These are phyloP conservation scores for Colletotrichum sp. DNA, from an alignment of 2,329 filamentous ascomycete genomes.

Conservation along the genomic window DNA sequence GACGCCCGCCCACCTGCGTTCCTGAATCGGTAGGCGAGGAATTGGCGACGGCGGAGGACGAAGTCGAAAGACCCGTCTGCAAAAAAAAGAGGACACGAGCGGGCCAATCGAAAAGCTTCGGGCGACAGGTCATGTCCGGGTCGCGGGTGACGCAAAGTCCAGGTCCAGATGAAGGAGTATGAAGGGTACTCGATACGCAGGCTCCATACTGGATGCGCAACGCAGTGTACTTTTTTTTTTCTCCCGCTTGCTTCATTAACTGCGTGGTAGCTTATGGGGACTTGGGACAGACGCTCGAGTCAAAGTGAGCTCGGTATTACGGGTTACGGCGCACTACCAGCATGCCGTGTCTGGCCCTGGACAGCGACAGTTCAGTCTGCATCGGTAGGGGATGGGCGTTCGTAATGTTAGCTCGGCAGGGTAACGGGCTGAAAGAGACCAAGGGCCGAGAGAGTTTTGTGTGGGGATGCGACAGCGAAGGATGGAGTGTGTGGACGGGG, in stretches of 20 bases:
- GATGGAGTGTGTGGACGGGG: not conserved
- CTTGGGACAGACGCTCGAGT: not conserved
- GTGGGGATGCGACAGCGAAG: slow-evolving; percentile 4
- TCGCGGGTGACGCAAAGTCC: slow-evolving; percentile 9
- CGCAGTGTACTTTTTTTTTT: not conserved
- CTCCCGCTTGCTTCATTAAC: not conserved
- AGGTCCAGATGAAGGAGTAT: not conserved
- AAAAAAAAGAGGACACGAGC: not conserved
- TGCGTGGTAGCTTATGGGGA: not conserved
- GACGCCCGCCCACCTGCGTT: not conserved
- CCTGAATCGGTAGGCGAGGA: slow-evolving; percentile 17
- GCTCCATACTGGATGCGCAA: not conserved
- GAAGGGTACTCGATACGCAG: not conserved
- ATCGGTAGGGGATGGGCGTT: not conserved
- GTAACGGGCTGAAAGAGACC: not conserved
- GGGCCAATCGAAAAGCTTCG: not conserved
- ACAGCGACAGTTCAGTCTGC: not conserved
- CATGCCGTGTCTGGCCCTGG: not conserved
- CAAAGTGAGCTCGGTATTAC: not conserved
- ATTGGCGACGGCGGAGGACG: not conserved
- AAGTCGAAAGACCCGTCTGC: slow-evolving; percentile 12
- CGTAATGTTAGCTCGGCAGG: not conserved
- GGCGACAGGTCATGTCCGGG: not conserved
- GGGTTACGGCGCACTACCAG: not conserved
- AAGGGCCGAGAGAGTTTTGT: slow-evolving; percentile 6